These are phyloP conservation scores for Coprinellus aureogranulatus DNA, from an alignment of 768 basidiomycete genomes.

Conservation along the genomic window DNA sequence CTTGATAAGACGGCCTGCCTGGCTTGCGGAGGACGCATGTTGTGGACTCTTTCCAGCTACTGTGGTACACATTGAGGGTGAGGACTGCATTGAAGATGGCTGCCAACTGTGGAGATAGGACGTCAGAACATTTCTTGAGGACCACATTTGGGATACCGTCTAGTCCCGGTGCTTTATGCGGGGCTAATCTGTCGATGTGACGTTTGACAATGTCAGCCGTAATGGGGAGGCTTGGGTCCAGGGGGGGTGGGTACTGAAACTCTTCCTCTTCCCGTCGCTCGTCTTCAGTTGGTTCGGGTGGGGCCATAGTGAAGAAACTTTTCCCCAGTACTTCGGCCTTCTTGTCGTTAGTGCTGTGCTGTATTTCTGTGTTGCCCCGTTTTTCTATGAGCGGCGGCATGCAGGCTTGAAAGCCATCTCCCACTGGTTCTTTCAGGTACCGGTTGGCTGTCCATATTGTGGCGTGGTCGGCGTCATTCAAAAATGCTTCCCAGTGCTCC, in stretches of 20 bases:
- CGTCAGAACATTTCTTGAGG: slow-evolving; percentile 12
- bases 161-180: slow-evolving; percentile 27
- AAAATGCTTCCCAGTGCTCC: slow-evolving; percentile 26
- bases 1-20: slow-evolving; percentile 28
- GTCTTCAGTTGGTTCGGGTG: background rate
- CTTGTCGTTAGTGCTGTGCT: slow-evolving; percentile 19
- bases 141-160: slow-evolving; percentile 27
- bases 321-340: slow-evolving; percentile 20
- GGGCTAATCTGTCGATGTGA: slow-evolving; percentile 24
- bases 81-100: slow-evolving; percentile 17
- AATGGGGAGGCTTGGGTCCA: slow-evolving; percentile 15
- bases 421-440: slow-evolving; percentile 15
- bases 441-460: slow-evolving; percentile 24
- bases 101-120: slow-evolving; percentile 11
- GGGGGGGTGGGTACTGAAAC: slow-evolving; percentile 24
- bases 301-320: slow-evolving; percentile 28
- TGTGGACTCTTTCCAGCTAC: slow-evolving; percentile 18
- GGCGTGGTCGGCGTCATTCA: slow-evolving; percentile 14
- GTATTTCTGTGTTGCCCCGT: background rate
- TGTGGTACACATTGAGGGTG: background rate
- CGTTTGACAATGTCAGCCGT: slow-evolving; percentile 23
- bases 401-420: slow-evolving; percentile 24
- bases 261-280: slow-evolving; percentile 2
- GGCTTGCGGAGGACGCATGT: slow-evolving; percentile 34
- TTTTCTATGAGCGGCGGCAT: slow-evolving; percentile 21